Evolutionary conservation across 306 rosid species (phyloP).

Genomic region (Vigna reflexopilosa): DNA sequence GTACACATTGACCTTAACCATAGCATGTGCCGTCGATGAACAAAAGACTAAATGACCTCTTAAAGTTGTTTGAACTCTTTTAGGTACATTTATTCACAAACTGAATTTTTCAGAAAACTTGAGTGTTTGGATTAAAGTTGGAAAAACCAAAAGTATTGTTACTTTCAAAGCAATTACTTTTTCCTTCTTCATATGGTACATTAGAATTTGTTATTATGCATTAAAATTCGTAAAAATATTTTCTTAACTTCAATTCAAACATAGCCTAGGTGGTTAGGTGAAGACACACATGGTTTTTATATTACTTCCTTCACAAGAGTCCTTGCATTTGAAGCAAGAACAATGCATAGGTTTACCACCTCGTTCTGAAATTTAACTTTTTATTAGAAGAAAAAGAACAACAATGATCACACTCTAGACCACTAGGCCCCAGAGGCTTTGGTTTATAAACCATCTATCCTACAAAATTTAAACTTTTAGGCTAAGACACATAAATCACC

Average conservation of each 20-base stretch:
- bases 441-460: neutral
- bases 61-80: conserved; percentile 2
- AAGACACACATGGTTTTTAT: neutral
- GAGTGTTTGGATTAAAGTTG: neutral
- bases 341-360: neutral
- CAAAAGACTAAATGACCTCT: neutral
- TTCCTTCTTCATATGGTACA: neutral
- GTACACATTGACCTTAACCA: conserved; percentile 8
- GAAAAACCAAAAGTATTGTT: neutral
- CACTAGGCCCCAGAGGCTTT: neutral
- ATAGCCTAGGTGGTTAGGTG: neutral
- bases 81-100: neutral
- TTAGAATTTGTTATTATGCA: too few relatives aligned
- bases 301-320: neutral
- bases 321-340: neutral
- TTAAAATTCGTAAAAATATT: too few relatives aligned
- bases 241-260: neutral
- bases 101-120: neutral
- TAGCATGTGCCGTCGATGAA: neutral
- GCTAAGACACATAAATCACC: neutral
- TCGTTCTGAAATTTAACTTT: neutral
- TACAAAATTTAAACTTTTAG: neutral
- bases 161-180: neutral
- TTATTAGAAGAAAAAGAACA: neutral
- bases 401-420: neutral